Conservation (phyloP, 108 stramenopile genomes). For the Epipyxis sp. region DNA sequence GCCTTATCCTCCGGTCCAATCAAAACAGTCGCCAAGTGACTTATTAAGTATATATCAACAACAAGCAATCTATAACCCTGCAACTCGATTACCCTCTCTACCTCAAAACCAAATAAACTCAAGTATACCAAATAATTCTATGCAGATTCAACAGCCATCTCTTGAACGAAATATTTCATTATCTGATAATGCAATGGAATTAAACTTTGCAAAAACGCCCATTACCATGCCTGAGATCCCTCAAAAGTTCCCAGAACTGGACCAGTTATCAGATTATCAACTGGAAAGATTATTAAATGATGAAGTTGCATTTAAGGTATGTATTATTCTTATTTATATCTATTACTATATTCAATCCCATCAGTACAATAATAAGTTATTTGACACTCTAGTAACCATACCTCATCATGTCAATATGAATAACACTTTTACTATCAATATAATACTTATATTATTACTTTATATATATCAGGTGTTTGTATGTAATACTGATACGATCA, state of each 20-base stretch:
- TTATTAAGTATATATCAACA: background rate
- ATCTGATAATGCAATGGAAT: too few species aligned
- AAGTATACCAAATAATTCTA: background rate
- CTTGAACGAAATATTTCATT: background rate
- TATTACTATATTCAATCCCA: background rate
- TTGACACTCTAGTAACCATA: too few species aligned
- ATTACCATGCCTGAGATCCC: slow-evolving; percentile 13
- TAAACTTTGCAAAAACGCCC: background rate
- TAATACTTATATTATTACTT: too few species aligned
- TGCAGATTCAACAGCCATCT: background rate
- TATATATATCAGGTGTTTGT: too few species aligned
- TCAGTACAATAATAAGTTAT: too few species aligned
- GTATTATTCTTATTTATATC: background rate
- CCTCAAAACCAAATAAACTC: too few species aligned
- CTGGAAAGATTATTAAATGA: slow-evolving; percentile 17
- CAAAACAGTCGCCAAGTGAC: background rate
- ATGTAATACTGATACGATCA: too few species aligned
- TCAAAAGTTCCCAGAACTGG: slow-evolving; percentile 5
- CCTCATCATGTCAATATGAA: too few species aligned
- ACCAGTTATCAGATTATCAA: slow-evolving; percentile 16
- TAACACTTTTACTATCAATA: too few species aligned
- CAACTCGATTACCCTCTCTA: too few species aligned
- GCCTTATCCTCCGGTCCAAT: too few species aligned
- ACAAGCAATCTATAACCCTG: background rate
- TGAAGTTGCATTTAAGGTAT: background rate